phyloP scores from a whole-genome alignment of 2,329 filamentous ascomycete species.

The Intubia oerlemansii region DNA sequence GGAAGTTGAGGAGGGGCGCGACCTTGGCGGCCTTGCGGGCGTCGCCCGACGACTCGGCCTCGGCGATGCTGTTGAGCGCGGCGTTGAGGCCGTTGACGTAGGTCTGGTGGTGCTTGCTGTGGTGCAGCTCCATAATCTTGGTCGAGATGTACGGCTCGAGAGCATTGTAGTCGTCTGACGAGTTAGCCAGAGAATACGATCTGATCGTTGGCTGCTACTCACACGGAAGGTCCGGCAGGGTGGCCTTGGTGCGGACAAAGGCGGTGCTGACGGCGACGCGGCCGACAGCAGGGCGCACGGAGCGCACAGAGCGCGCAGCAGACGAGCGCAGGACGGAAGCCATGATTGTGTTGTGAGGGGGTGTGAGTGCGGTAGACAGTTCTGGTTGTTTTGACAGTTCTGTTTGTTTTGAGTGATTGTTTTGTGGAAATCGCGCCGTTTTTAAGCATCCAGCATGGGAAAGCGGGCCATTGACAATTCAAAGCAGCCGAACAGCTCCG shows the following conservation, averaged over 20 bases:
- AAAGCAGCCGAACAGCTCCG: no score
- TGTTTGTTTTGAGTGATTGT: no score
- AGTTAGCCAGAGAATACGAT: neutral
- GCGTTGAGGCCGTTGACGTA: slow-evolving; percentile 60
- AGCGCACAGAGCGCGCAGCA: slow-evolving; percentile 51
- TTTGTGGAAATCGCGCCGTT: no score
- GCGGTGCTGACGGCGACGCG: slow-evolving; percentile 45
- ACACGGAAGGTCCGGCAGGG: slow-evolving; percentile 68
- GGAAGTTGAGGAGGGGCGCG: slow-evolving; percentile 50
- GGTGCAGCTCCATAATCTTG: slow-evolving; percentile 67
- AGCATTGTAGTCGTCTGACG: slow-evolving; percentile 92
- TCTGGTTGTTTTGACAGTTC: no score
- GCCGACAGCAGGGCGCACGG: no score
- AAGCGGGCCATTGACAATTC: no score
- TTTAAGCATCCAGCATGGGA: no score
- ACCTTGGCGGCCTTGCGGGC: slow-evolving; percentile 24
- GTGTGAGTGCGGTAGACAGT: no score
- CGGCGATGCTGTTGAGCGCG: slow-evolving; percentile 36
- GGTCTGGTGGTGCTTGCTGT: slow-evolving; percentile 58
- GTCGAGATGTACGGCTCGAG: slow-evolving; percentile 66
- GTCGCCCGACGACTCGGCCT: slow-evolving; percentile 43
- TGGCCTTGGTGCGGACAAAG: slow-evolving; percentile 74
- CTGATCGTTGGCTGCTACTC: neutral
- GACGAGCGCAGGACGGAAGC: slow-evolving; percentile 23
- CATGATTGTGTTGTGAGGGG: slow-evolving; percentile 1